Conservation (phyloP, 2,329 filamentous ascomycete species). For the Pseudogymnoascus sp. region DNA sequence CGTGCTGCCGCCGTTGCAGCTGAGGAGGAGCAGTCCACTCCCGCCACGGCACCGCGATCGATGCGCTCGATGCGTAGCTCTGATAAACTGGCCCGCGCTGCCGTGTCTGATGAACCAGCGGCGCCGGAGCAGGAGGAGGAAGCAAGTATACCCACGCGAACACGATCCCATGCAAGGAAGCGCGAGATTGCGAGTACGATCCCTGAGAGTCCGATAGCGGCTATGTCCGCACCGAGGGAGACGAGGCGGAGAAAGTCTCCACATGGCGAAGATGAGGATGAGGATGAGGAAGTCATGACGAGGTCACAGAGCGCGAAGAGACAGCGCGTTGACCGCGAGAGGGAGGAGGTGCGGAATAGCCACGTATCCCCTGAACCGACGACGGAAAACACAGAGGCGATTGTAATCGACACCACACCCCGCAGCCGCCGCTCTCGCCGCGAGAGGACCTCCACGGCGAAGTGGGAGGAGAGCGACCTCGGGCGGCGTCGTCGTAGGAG, state of each 20-base stretch:
- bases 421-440: neutral
- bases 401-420: neutral
- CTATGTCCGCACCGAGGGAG: neutral
- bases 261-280: neutral
- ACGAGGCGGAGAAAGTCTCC: neutral
- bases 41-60: neutral
- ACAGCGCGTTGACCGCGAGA: neutral
- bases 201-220: neutral
- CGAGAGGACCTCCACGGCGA: neutral
- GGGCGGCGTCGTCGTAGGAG: neutral
- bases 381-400: neutral
- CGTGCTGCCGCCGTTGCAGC: neutral
- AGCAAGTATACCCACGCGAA: neutral
- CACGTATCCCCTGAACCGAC: neutral
- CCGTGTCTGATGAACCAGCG: neutral
- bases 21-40: neutral
- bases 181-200: neutral
- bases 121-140: neutral
- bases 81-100: neutral
- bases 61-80: neutral
- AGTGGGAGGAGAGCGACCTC: neutral
- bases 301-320: neutral
- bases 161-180: neutral
- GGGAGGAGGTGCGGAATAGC: neutral
- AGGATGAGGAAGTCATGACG: neutral